These are phyloP conservation scores for Corynascus novoguineensis DNA, from an alignment of 495 filamentous ascomycete genomes.

Conservation along the genomic window DNA sequence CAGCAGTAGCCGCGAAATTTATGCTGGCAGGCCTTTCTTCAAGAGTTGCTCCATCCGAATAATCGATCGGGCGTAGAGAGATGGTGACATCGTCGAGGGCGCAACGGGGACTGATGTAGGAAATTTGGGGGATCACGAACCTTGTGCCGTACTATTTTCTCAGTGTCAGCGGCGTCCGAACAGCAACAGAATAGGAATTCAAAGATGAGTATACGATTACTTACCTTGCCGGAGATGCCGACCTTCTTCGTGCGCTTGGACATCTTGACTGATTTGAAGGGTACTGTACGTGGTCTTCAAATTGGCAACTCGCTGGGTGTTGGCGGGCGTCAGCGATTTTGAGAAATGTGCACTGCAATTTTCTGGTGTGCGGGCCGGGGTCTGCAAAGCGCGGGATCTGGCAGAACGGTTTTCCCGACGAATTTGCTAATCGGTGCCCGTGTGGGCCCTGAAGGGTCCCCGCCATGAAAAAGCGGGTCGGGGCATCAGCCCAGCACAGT, in stretches of 20 bases:
- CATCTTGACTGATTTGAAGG: conserved; percentile 59
- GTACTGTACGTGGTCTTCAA: conserved; percentile 22
- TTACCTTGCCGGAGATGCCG: conserved; percentile 63
- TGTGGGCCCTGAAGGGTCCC: too few species aligned
- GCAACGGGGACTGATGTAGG: conserved; percentile 10
- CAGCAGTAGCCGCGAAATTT: background rate
- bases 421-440: too few species aligned
- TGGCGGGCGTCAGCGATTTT: conserved; percentile 28
- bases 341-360: conserved; percentile 29
- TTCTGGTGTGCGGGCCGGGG: conserved; percentile 24
- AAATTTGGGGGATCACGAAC: conserved; percentile 37
- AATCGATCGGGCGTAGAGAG: conserved; percentile 1
- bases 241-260: conserved; percentile 98
- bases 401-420: conserved; percentile 30
- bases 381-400: conserved; percentile 22
- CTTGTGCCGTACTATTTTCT: conserved; percentile 52
- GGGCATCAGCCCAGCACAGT: conserved; percentile 7
- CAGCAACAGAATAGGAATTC: background rate
- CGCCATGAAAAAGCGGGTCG: conserved; percentile 13
- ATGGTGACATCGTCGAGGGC: conserved; percentile 11
- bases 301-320: conserved; percentile 18
- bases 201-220: conserved; percentile 10
- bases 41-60: background rate
- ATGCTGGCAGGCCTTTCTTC: background rate
- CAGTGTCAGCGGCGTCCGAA: conserved; percentile 10